phyloP scores from a whole-genome alignment of 495 filamentous ascomycete genomes.

The Annulohypoxylon nitens region DNA sequence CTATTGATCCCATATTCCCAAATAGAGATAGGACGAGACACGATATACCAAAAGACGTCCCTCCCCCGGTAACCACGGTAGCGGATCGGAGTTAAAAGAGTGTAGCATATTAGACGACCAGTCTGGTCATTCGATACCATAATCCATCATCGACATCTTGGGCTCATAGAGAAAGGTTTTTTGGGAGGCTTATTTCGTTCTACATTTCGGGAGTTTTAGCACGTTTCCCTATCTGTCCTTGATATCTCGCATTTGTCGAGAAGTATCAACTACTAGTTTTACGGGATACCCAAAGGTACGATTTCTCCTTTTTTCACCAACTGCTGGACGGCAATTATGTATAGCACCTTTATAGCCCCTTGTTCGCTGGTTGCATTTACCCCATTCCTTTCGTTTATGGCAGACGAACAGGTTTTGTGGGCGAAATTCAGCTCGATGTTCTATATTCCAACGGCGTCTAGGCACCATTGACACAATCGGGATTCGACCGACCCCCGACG shows the following conservation, averaged over 20 bases:
- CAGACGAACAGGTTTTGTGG: conserved; percentile 13
- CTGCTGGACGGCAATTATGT: conserved; percentile 44
- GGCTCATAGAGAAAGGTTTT: conserved; percentile 32
- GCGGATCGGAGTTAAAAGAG: conserved; percentile 46
- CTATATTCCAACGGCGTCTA: conserved; percentile 41
- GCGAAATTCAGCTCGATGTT: conserved; percentile 3
- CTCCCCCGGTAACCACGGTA: conserved; percentile 50
- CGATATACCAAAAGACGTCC: conserved; percentile 45
- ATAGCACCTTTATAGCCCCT: conserved; percentile 16
- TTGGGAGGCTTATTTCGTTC: conserved; percentile 23
- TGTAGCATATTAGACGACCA: conserved; percentile 35
- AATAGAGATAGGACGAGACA: conserved; percentile 50
- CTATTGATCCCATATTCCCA: conserved; percentile 50
- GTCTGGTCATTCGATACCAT: conserved; percentile 29
- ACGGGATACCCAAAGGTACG: conserved; percentile 41
- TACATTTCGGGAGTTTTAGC: conserved; percentile 19
- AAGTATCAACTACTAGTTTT: conserved; percentile 27
- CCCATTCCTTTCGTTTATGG: conserved; percentile 8
- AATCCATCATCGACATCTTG: conserved; percentile 21
- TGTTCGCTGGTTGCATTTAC: conserved; percentile 29
- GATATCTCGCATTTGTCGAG: conserved; percentile 29
- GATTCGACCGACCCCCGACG: conserved; percentile 31
- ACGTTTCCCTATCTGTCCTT: conserved; percentile 19
- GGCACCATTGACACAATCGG: conserved; percentile 37
- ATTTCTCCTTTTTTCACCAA: conserved; percentile 29